Evolutionary conservation across 257 asterid species (phyloP).

Genomic region (Salvia splendens): DNA sequence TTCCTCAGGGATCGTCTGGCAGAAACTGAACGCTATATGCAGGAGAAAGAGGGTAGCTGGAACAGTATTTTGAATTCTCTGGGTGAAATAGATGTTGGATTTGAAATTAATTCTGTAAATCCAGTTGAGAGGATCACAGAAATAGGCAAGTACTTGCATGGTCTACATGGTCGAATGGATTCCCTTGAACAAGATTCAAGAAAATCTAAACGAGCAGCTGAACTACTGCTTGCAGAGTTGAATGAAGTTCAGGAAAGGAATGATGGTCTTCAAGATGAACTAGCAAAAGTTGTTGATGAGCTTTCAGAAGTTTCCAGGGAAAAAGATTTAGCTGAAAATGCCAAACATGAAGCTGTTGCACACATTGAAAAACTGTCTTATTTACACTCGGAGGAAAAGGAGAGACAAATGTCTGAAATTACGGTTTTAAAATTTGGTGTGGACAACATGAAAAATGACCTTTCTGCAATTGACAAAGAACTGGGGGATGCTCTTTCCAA

Average conservation of each 20-base stretch:
- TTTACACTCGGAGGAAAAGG: slow-evolving; percentile 65
- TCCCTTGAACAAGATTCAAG: slow-evolving; percentile 67
- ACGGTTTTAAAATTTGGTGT: slow-evolving; percentile 50
- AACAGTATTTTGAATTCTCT: slow-evolving; percentile 51
- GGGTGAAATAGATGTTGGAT: slow-evolving; percentile 51
- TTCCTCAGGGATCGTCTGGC: slow-evolving; percentile 60
- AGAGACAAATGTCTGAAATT: slow-evolving; percentile 61
- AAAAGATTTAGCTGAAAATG: slow-evolving; percentile 61
- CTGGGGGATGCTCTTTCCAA: slow-evolving; percentile 67
- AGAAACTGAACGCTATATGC: slow-evolving; percentile 52
- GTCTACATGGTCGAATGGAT: slow-evolving; percentile 48
- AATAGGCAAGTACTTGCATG: slow-evolving; percentile 51
- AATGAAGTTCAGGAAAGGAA: slow-evolving; percentile 98
- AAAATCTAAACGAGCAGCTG: slow-evolving; percentile 90
- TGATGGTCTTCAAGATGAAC: slow-evolving; percentile 88
- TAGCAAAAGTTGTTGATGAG: slow-evolving; percentile 53
- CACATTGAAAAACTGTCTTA: slow-evolving; percentile 61
- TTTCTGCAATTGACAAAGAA: slow-evolving; percentile 51
- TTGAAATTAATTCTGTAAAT: slow-evolving; percentile 38
- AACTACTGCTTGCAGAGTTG: slow-evolving; percentile 86
- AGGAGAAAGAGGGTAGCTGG: slow-evolving; percentile 64
- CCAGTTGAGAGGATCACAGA: slow-evolving; percentile 62
- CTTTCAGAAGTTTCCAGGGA: slow-evolving; percentile 67
- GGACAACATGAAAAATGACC: slow-evolving; percentile 57
- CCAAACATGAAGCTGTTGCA: slow-evolving; percentile 67